Evolutionary conservation across 192 early-diverging fungal genomes (phyloP), one percentile per base, ranked within the genome.

Genomic region (Podila epigama): DNA sequence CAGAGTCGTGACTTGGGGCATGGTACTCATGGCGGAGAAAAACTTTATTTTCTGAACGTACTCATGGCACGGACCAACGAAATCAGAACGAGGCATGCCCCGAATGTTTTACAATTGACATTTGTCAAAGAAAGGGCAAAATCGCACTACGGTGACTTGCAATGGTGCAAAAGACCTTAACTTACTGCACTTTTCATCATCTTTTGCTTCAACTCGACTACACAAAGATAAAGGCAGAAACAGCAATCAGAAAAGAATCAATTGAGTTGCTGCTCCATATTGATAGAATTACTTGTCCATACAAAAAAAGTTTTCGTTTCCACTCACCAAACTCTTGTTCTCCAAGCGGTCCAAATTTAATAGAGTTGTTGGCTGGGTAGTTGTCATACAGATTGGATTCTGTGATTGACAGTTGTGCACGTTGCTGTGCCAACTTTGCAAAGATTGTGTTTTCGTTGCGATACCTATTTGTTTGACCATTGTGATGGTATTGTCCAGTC

Each of bases 331-430:
- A 86, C 63, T 87, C 75, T 15, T 80, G 82, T 18, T 90, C 89
- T 28, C 70, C 67, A 41, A 91, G 48, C 16, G 77, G 78, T 50
- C 81, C 69, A 65, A 93, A 91, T 51, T 79, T 75, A 39, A 93
- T 87, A 27, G 84, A 77, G 52, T 88, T 89, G 53, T 80, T 70
- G 29, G 85, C 87, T 7, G 80, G 83, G 59, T 80, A 79, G 63
- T 87, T 69, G 36, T 88, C 84, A 60, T 82, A 93, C 0, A 93
- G 37, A 48, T 82, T 82, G 1, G 82, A 85, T 50, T 92, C 89
- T 6, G 89, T 86, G 29, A 86, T 86, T 5, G 92, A 93, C n/a
- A 92, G 80, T 51, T 91, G 83, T 2, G 92, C 89, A 64, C 88
- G 91, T 66, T 93, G 92, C 16, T 88, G 85, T 20, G 92, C 90